phyloP scores from a whole-genome alignment of 2,329 filamentous ascomycete species.

The Fusarium sp. region DNA sequence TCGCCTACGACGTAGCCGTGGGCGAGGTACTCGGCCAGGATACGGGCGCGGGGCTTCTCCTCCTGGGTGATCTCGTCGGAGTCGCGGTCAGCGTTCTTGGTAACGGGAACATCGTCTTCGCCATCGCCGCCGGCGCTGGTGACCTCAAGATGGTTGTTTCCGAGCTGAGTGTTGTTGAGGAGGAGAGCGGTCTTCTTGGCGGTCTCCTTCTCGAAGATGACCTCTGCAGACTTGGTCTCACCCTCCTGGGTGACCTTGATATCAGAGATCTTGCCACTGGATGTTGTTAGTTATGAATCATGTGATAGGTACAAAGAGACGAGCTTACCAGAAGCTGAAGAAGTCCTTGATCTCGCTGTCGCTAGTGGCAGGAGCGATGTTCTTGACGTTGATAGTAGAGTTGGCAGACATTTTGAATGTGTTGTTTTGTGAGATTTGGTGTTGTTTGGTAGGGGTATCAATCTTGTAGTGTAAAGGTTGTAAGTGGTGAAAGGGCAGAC shows the following conservation, averaged over 20 bases:
- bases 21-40: conserved; percentile 95
- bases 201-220: conserved; percentile 96
- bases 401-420: conserved; percentile 64
- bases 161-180: conserved; percentile 95
- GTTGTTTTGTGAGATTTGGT: conserved; percentile 14
- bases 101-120: conserved; percentile 69
- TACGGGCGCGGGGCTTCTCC: conserved; percentile 94
- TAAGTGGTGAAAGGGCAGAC: background rate
- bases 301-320: background rate
- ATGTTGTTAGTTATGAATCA: conserved; percentile 32
- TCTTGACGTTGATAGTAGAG: conserved; percentile 84
- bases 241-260: conserved; percentile 79
- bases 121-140: conserved; percentile 74
- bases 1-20: conserved; percentile 89
- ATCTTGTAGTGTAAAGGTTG: conserved; percentile 15
- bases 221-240: conserved; percentile 83
- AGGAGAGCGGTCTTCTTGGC: conserved; percentile 97
- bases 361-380: conserved; percentile 83
- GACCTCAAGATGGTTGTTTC: conserved; percentile 83
- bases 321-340: conserved; percentile 89
- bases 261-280: conserved; percentile 88
- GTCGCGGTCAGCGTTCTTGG: conserved; percentile 67
- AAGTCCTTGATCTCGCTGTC: conserved; percentile 96
- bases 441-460: conserved; percentile 29
- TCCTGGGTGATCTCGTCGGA: conserved; percentile 86